phyloP scores from a whole-genome alignment of 371 early-diverging fungal species.

The Apophysomyces variabilis region DNA sequence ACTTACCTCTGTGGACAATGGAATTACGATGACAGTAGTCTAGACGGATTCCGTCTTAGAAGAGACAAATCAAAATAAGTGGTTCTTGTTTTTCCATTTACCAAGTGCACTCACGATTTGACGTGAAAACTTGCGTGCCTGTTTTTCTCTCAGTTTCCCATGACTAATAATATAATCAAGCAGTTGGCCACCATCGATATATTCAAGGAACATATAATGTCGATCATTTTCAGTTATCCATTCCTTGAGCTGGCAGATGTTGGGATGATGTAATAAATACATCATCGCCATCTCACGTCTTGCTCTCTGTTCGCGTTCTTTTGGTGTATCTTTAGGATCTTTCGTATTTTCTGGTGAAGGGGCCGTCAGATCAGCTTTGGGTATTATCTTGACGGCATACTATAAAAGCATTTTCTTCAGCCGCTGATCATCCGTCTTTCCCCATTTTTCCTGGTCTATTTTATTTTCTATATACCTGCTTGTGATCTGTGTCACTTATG shows the following conservation, averaged over 20 bases:
- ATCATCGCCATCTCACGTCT: conserved; percentile 82
- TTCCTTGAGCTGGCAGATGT: conserved; percentile 74
- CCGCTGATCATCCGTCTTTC: not conserved
- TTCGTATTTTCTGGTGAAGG: conserved; percentile 16
- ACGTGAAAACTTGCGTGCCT: conserved; percentile 75
- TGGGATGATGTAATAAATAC: conserved; percentile 81
- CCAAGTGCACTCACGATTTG: conserved; percentile 82
- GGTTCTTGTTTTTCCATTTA: conserved; percentile 19
- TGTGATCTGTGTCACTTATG: conserved; percentile 37
- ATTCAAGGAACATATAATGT: conserved; percentile 91
- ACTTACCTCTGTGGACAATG: conserved; percentile 70
- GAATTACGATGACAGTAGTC: conserved; percentile 69
- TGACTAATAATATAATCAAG: conserved; percentile 79
- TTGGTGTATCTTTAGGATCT: conserved; percentile 56
- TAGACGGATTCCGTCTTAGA: no score
- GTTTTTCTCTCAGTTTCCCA: conserved; percentile 69
- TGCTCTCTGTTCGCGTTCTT: conserved; percentile 72
- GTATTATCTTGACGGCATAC: conserved; percentile 60
- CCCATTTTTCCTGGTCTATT: no score
- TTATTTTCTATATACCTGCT: conserved; percentile 32
- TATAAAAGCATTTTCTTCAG: not conserved
- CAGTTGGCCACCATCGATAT: conserved; percentile 77
- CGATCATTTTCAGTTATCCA: conserved; percentile 72
- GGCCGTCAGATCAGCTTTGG: conserved; percentile 38
- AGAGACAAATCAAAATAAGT: not conserved